Conservation (phyloP, 1,284 basidiomycete species). For the Erythrobasidium hasegawianum region DNA sequence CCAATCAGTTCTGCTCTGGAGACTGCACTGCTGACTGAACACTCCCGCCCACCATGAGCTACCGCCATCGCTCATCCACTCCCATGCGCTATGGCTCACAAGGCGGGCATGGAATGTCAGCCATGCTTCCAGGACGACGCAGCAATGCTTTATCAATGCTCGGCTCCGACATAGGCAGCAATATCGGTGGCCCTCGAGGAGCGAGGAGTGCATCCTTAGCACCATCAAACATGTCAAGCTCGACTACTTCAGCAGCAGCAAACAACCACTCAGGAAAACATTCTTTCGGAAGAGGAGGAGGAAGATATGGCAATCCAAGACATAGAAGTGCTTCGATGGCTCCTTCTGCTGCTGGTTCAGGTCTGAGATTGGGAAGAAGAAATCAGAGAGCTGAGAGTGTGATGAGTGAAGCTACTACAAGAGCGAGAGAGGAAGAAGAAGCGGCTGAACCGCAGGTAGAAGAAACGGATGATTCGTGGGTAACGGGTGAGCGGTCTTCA, state of each 20-base stretch:
- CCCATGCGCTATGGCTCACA: too few species aligned
- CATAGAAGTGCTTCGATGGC: background rate
- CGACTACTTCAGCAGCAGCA: background rate
- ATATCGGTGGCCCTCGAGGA: too few species aligned
- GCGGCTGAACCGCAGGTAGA: slow-evolving; percentile 1
- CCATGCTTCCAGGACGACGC: too few species aligned
- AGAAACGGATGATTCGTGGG: slow-evolving; percentile 20
- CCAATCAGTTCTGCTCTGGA: too few species aligned
- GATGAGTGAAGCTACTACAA: background rate
- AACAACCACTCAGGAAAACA: too few species aligned
- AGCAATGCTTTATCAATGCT: too few species aligned
- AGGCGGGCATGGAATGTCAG: too few species aligned
- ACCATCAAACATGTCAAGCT: background rate
- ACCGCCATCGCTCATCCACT: too few species aligned
- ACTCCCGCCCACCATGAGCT: background rate
- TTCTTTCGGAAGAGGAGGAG: too few species aligned
- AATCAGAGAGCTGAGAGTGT: background rate
- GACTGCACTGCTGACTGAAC: background rate
- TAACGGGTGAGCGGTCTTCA: slow-evolving; percentile 24
- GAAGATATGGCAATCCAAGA: too few species aligned
- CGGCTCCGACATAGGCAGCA: too few species aligned
- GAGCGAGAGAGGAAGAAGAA: background rate
- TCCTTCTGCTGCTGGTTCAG: background rate
- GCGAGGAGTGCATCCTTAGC: background rate
- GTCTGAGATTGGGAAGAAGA: background rate